A percentile compares a stretch with the other conserved stretches of the same genome.
Evolutionary conservation across 768 basidiomycete genomes (phyloP).

Genomic region (Tricholoma furcatifolium): DNA sequence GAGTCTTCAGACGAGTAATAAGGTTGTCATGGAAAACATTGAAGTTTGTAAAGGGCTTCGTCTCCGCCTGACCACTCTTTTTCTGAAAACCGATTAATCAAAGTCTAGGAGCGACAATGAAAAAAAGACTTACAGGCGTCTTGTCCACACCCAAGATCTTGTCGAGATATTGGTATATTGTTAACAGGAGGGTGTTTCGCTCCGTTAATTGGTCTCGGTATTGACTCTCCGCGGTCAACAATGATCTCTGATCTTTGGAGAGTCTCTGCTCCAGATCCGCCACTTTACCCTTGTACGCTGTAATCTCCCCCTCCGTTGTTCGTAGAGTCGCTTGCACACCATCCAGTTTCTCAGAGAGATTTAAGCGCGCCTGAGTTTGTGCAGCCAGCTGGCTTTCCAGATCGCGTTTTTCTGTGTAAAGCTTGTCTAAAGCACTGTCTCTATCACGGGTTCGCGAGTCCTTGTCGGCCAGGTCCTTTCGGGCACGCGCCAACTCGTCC

Average conservation of each 20-base stretch:
- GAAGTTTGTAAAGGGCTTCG: constrained; percentile 93
- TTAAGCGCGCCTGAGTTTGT: constrained; percentile 85
- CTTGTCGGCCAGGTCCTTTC: constrained; percentile 65
- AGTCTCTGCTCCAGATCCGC: constrained; percentile 78
- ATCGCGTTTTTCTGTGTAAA: constrained; percentile 81
- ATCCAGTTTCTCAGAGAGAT: constrained; percentile 90
- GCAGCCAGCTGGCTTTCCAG: constrained; percentile 75
- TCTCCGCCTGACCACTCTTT: constrained; percentile 73
- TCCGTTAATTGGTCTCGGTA: constrained; percentile 93
- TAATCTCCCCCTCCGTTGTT: constrained; percentile 67
- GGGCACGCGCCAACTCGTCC: constrained; percentile 70
- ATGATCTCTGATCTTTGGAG: constrained; percentile 75
- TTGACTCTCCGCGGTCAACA: constrained; percentile 71
- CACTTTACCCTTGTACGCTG: constrained; percentile 55
- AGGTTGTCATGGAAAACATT: constrained; percentile 93
- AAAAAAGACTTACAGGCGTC: constrained; percentile 61
- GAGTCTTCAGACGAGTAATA: constrained; percentile 78
- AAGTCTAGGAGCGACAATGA: neutral
- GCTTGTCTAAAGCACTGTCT: constrained; percentile 68
- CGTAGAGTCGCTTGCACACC: constrained; percentile 56
- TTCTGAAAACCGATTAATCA: constrained; percentile 38
- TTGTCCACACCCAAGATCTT: constrained; percentile 90
- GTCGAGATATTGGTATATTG: constrained; percentile 94
- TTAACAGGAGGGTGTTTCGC: constrained; percentile 85
- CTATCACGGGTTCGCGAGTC: constrained; percentile 68